phyloP scores from a whole-genome alignment of 305 asterid genomes.

The Fraxinus latifolia region DNA sequence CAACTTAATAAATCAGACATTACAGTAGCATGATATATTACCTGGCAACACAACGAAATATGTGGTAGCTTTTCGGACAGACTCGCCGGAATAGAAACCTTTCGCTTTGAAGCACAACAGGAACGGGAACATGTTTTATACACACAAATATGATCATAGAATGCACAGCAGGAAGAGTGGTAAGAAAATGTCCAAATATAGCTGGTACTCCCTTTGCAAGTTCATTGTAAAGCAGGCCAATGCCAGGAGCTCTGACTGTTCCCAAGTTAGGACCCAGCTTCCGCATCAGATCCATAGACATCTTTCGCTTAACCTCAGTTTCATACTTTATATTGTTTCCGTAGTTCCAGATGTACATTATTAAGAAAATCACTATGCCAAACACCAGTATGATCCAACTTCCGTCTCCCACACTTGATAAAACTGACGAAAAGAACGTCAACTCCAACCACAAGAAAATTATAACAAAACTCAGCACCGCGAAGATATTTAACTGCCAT shows the following conservation, averaged over 20 bases:
- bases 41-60: constrained; percentile 98
- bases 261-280: constrained; percentile 91
- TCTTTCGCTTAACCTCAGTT: constrained; percentile 85
- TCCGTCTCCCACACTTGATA: constrained; percentile 94
- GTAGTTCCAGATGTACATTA: constrained; percentile 96
- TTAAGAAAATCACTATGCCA: constrained; percentile 70
- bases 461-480: constrained; percentile 64
- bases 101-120: constrained; percentile 89
- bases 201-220: constrained; percentile 96
- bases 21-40: constrained; percentile 28
- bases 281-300: constrained; percentile 86
- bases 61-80: constrained; percentile 88
- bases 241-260: constrained; percentile 96
- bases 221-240: constrained; percentile 91
- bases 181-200: constrained; percentile 92
- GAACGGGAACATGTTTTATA: constrained; percentile 88
- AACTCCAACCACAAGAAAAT: constrained; percentile 90
- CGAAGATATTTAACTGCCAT: constrained; percentile 90
- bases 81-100: constrained; percentile 95
- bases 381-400: constrained; percentile 97
- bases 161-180: constrained; percentile 96
- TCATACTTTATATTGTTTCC: constrained; percentile 98
- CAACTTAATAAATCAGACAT: background rate
- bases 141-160: constrained; percentile 97
- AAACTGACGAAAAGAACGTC: constrained; percentile 79